Percentiles rank a stretch among this genome's conserved stretches.
Conservation (phyloP, 2,329 filamentous ascomycete species). For the Xenoacremonium recifei region DNA sequence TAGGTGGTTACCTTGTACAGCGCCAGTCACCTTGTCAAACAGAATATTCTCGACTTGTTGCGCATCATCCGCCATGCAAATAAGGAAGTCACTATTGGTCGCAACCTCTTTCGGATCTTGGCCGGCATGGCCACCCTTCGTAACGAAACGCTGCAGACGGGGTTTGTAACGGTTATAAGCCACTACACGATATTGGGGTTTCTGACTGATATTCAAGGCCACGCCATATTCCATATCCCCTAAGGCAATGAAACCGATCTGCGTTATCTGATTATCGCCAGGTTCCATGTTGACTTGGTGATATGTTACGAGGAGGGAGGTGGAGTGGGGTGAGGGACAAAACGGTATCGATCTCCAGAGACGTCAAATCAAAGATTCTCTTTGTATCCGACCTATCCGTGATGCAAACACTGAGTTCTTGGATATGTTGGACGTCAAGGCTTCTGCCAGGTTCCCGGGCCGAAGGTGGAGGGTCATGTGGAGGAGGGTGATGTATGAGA, state of each 20-base stretch:
- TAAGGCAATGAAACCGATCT: conserved; percentile 11
- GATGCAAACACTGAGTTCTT: too few relatives aligned
- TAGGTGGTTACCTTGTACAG: not conserved
- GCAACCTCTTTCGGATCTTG: conserved; percentile 1
- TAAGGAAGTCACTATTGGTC: conserved; percentile 1
- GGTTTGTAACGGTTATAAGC: conserved; percentile 5
- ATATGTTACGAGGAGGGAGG: too few relatives aligned
- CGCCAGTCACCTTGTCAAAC: conserved; percentile 1
- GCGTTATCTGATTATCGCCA: not conserved
- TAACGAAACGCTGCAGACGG: conserved; percentile 2
- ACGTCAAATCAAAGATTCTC: too few relatives aligned
- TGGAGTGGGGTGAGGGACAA: too few relatives aligned
- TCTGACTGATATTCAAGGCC: conserved; percentile 5
- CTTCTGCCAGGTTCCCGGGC: too few relatives aligned
- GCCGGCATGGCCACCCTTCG: not conserved
- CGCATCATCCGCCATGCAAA: conserved; percentile 5
- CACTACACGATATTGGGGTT: conserved; percentile 1
- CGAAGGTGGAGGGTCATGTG: too few relatives aligned
- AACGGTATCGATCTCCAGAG: too few relatives aligned
- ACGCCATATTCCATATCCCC: conserved; percentile 7
- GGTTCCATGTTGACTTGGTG: not conserved
- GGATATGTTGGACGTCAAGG: too few relatives aligned
- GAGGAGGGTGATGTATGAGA: too few relatives aligned
- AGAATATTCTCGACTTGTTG: conserved; percentile 4
- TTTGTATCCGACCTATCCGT: too few relatives aligned